phyloP scores from a whole-genome alignment of 176 grass and related monocot genomes.

The Bothriochloa decipiens region DNA sequence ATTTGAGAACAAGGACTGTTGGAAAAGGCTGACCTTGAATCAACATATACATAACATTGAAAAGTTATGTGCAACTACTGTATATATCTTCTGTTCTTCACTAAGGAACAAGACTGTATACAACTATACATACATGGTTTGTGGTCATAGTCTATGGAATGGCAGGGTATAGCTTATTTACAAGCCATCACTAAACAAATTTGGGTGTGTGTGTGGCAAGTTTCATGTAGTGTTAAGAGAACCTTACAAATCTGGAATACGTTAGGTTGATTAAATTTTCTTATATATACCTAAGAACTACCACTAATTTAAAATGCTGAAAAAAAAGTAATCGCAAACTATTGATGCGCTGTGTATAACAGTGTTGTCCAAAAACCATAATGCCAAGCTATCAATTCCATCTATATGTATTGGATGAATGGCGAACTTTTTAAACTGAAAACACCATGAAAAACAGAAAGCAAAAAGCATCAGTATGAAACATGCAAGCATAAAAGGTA shows the following conservation, averaged over 20 bases:
- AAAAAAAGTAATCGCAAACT: neutral
- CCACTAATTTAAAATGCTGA: neutral
- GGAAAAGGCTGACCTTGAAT: neutral
- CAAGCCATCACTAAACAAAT: neutral
- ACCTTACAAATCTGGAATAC: neutral
- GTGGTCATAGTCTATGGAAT: neutral
- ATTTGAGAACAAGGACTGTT: neutral
- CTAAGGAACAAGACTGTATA: neutral
- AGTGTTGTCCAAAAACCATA: neutral
- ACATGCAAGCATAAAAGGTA: neutral
- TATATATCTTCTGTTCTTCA: neutral
- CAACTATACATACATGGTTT: neutral
- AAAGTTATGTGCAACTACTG: neutral
- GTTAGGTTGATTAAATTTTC: neutral
- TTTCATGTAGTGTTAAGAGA: neutral
- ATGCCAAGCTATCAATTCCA: neutral
- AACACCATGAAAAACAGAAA: neutral
- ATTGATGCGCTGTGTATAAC: neutral
- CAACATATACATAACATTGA: constrained; percentile 5
- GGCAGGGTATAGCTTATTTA: neutral
- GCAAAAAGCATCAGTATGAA: neutral
- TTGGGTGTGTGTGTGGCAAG: neutral
- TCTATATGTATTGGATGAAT: neutral
- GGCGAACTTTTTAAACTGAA: neutral
- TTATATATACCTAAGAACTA: neutral